phyloP scores from a whole-genome alignment of 805 yeast species.

The Pachysolen tannophilus region DNA sequence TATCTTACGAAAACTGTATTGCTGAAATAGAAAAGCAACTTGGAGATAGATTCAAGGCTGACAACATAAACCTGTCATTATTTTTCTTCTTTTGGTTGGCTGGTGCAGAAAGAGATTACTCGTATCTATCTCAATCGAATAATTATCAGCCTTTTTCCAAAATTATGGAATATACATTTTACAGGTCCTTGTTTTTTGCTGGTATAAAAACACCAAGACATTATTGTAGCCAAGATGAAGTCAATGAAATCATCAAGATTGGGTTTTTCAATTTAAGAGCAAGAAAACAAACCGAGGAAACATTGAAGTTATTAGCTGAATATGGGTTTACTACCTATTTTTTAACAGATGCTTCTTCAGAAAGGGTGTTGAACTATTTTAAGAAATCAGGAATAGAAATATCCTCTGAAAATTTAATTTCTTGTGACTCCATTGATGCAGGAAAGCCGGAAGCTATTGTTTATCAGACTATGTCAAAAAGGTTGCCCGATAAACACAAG shows the following conservation, averaged over 20 bases:
- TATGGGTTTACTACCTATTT: conserved; percentile 23
- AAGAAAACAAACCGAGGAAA: conserved; percentile 20
- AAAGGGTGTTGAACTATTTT: conserved; percentile 21
- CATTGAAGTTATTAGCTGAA: conserved; percentile 20
- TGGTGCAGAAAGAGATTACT: conserved; percentile 12
- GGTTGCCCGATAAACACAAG: conserved; percentile 18
- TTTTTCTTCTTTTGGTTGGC: conserved; percentile 10
- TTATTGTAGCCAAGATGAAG: conserved; percentile 20
- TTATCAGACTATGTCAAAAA: conserved; percentile 18
- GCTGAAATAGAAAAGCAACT: conserved; percentile 15
- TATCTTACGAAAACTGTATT: conserved; percentile 18
- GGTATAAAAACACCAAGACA: conserved; percentile 20
- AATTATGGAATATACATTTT: conserved; percentile 20
- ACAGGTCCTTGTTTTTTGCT: conserved; percentile 18
- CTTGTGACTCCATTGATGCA: conserved; percentile 21
- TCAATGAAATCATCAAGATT: conserved; percentile 14
- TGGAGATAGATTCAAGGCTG: conserved; percentile 16
- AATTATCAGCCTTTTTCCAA: conserved; percentile 18
- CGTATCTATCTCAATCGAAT: conserved; percentile 11
- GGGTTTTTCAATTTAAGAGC: conserved; percentile 19
- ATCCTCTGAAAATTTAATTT: conserved; percentile 20
- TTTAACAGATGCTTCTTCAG: conserved; percentile 21
- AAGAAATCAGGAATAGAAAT: conserved; percentile 18
- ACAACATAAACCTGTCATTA: conserved; percentile 15
- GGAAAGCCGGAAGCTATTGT: conserved; percentile 23